Percentiles rank a stretch among this genome's conserved stretches.
These are phyloP conservation scores for Bullera alba DNA, from an alignment of 768 basidiomycete genomes.

Conservation along the genomic window DNA sequence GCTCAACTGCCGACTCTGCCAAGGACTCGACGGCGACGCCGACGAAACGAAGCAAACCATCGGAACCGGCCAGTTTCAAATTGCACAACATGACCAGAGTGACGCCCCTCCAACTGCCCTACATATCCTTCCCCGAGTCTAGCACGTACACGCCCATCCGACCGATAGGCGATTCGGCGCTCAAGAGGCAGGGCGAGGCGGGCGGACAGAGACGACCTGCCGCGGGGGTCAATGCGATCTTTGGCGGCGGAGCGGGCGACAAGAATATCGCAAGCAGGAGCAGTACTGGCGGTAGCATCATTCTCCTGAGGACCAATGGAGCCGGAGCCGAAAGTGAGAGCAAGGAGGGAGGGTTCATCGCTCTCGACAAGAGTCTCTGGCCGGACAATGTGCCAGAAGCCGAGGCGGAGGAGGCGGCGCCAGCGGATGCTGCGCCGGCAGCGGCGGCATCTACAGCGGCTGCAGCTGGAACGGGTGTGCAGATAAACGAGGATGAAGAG, in stretches of 20 bases:
- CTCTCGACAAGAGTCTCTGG: constrained; percentile 47
- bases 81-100: constrained; percentile 86
- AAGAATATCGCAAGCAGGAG: constrained; percentile 43
- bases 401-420: constrained; percentile 1
- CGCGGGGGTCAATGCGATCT: background rate
- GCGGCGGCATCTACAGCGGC: constrained; percentile 37
- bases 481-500: constrained; percentile 59
- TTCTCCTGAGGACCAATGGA: constrained; percentile 69
- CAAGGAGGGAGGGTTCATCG: constrained; percentile 69
- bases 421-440: constrained; percentile 1
- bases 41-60: constrained; percentile 51
- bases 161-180: constrained; percentile 52
- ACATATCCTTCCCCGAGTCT: constrained; percentile 68
- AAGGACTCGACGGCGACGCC: constrained; percentile 25
- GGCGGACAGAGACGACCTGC: background rate
- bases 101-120: constrained; percentile 76
- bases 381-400: constrained; percentile 3
- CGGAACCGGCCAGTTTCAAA: constrained; percentile 67
- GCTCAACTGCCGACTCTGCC: constrained; percentile 4
- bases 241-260: constrained; percentile 4
- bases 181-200: background rate
- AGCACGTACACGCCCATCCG: constrained; percentile 85
- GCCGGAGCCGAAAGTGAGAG: constrained; percentile 55
- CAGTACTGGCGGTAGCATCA: constrained; percentile 66
- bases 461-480: constrained; percentile 25